Conservation (phyloP, 2,329 filamentous ascomycete species). For the Arthrobotrys sphaeroides region DNA sequence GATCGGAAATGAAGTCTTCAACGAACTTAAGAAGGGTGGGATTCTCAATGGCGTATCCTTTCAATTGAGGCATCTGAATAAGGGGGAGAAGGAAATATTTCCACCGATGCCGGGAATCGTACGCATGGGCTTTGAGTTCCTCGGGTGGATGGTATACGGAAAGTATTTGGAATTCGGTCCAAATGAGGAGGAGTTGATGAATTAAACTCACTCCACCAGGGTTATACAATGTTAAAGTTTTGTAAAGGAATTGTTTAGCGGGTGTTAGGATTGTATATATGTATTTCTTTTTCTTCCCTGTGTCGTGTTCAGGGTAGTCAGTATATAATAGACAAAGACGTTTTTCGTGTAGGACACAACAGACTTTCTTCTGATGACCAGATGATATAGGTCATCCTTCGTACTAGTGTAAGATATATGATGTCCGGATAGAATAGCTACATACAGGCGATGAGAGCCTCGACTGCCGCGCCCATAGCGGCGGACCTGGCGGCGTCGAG, state of each 20-base stretch:
- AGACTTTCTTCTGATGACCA: neutral
- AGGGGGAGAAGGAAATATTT: slow-evolving; percentile 50
- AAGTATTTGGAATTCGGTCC: slow-evolving; percentile 41
- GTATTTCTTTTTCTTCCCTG: neutral
- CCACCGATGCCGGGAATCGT: slow-evolving; percentile 49
- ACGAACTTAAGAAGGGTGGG: slow-evolving; percentile 42
- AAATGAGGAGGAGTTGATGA: slow-evolving; percentile 32
- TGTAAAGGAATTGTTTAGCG: neutral
- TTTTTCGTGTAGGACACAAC: too few species aligned
- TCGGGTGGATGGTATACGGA: slow-evolving; percentile 45
- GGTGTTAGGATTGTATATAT: neutral
- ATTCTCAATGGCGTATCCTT: slow-evolving; percentile 27
- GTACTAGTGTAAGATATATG: too few species aligned
- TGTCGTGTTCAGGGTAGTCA: neutral
- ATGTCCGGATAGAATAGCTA: too few species aligned
- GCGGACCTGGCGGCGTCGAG: neutral
- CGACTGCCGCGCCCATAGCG: neutral
- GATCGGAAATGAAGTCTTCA: slow-evolving; percentile 31
- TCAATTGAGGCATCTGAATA: slow-evolving; percentile 40
- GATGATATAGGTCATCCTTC: neutral
- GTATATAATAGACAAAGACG: neutral
- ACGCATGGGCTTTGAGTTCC: slow-evolving; percentile 25
- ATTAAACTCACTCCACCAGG: too few species aligned
- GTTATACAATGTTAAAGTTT: too few species aligned
- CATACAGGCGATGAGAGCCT: neutral